These are phyloP conservation scores for Yamadazyma diospyri DNA, from an alignment of 1,139 yeast species.

Conservation along the genomic window DNA sequence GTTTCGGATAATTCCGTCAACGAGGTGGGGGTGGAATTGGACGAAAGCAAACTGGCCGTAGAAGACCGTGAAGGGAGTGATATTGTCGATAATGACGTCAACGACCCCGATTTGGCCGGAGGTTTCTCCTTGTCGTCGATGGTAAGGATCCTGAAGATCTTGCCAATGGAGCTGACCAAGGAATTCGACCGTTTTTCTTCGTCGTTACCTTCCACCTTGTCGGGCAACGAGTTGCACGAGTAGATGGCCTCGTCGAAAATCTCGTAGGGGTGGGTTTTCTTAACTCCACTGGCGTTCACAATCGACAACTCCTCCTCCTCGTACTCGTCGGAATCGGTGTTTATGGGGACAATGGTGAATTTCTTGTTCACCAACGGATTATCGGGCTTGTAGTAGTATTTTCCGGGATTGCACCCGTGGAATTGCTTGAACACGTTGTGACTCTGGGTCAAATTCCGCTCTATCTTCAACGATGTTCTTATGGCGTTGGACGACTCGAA, in stretches of 20 bases:
- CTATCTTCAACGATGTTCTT: constrained; percentile 28
- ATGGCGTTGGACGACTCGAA: constrained; percentile 35
- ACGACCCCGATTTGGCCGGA: constrained; percentile 28
- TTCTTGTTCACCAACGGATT: constrained; percentile 52
- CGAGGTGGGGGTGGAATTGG: constrained; percentile 38
- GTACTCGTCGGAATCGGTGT: constrained; percentile 6
- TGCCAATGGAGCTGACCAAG: constrained; percentile 36
- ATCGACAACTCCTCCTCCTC: constrained; percentile 11
- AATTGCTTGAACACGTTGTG: constrained; percentile 19
- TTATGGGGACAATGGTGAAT: constrained; percentile 40
- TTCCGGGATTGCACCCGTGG: constrained; percentile 12
- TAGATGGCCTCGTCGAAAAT: constrained; percentile 76
- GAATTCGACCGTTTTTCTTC: constrained; percentile 23
- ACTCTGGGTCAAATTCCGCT: constrained; percentile 25
- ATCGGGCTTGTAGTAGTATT: constrained; percentile 34
- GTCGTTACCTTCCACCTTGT: constrained; percentile 8
- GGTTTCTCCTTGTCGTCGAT: constrained; percentile 23
- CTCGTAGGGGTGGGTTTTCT: constrained; percentile 64
- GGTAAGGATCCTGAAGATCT: constrained; percentile 34
- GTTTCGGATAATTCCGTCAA: constrained; percentile 31
- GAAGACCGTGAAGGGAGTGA: constrained; percentile 37
- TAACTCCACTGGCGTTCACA: constrained; percentile 28
- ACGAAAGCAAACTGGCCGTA: constrained; percentile 44
- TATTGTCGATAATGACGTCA: constrained; percentile 36
- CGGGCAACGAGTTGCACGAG: constrained; percentile 43